These are phyloP conservation scores for Telfairia occidentalis DNA, from an alignment of 331 rosid species.

Conservation along the genomic window DNA sequence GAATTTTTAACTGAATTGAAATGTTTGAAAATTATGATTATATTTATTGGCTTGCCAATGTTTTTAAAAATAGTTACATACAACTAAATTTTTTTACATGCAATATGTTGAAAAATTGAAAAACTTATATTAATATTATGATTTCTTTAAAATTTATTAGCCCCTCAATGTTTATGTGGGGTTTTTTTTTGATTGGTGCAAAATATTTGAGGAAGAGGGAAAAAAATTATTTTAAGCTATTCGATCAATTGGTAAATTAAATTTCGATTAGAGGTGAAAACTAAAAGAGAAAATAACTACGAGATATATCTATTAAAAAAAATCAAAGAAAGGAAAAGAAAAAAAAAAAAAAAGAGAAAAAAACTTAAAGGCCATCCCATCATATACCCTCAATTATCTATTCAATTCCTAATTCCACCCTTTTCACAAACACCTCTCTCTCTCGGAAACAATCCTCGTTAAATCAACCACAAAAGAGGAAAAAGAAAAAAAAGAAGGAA, in stretches of 20 bases:
- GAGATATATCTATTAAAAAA: background rate
- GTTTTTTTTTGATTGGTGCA: too few species aligned
- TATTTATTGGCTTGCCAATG: too few species aligned
- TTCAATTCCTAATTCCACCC: background rate
- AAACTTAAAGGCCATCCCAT: background rate
- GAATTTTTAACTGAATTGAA: too few species aligned
- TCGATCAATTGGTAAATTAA: too few species aligned
- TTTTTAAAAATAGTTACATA: too few species aligned
- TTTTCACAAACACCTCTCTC: slow-evolving; percentile 1
- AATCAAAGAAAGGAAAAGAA: background rate
- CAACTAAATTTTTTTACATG: too few species aligned
- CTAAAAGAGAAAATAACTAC: background rate
- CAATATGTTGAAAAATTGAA: too few species aligned
- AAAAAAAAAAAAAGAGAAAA: background rate
- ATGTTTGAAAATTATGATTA: too few species aligned
- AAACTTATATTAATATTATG: too few species aligned
- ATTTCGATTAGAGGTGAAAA: background rate
- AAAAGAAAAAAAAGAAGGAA: background rate
- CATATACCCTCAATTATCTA: background rate
- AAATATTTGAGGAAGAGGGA: background rate
- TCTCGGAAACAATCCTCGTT: slow-evolving; percentile 1
- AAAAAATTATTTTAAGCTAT: background rate
- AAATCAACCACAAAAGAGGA: slow-evolving; percentile 8
- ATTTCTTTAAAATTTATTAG: too few species aligned
- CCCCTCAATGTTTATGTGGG: too few species aligned